Conservation (phyloP, 2,329 filamentous ascomycete species). For the Camptophora hylomeconis region DNA sequence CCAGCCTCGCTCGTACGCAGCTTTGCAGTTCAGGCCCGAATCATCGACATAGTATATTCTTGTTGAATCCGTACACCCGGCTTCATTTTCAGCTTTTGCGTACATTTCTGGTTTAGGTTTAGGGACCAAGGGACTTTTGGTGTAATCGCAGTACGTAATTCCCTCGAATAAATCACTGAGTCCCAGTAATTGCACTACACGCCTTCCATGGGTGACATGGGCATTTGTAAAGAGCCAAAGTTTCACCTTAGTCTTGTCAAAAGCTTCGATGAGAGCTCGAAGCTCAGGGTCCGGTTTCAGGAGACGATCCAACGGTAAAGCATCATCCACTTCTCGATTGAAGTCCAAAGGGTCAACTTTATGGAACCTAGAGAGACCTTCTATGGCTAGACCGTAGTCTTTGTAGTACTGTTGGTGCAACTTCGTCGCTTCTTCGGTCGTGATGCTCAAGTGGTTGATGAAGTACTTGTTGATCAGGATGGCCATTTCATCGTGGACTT, state of each 20-base stretch:
- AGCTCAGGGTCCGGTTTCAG: conserved; percentile 67
- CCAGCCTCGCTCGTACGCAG: conserved; percentile 73
- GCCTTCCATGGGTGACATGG: conserved; percentile 72
- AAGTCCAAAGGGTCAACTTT: conserved; percentile 92
- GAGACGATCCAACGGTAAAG: conserved; percentile 71
- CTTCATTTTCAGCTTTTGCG: conserved; percentile 76
- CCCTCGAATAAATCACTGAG: conserved; percentile 89
- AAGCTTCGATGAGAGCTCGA: conserved; percentile 62
- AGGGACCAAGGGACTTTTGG: conserved; percentile 58
- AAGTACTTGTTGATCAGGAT: conserved; percentile 62
- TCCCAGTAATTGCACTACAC: conserved; percentile 67
- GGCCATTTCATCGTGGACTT: conserved; percentile 81
- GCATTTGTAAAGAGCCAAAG: conserved; percentile 96
- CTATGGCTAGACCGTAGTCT: conserved; percentile 92
- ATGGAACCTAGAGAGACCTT: conserved; percentile 86
- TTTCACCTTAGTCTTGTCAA: conserved; percentile 72
- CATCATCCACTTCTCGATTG: conserved; percentile 89
- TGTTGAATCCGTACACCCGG: conserved; percentile 51
- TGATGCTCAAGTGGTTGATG: conserved; percentile 57
- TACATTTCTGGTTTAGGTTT: conserved; percentile 80
- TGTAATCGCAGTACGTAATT: conserved; percentile 89
- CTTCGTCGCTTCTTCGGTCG: conserved; percentile 63
- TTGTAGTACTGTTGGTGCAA: conserved; percentile 89
- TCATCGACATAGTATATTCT: conserved; percentile 95
- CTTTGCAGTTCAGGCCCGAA: conserved; percentile 67